Evolutionary conservation across 2,329 filamentous ascomycete genomes (phyloP).

Genomic region (Cercospora sp.): DNA sequence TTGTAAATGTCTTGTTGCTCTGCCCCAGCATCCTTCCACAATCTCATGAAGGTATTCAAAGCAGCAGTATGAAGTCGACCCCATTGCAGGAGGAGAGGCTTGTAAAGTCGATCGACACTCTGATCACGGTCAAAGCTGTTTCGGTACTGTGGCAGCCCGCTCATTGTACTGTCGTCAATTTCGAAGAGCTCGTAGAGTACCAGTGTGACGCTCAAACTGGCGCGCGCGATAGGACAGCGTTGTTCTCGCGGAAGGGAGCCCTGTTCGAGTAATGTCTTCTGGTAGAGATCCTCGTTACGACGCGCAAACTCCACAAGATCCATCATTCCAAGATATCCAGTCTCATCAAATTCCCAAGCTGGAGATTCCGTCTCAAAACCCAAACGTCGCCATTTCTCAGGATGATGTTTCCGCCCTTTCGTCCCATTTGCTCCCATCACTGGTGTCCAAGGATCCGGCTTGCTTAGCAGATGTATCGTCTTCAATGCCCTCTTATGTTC

Average conservation of each 20-base stretch:
- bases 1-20: constrained; percentile 88
- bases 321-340: constrained; percentile 95
- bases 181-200: constrained; percentile 96
- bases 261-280: constrained; percentile 89
- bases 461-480: constrained; percentile 68
- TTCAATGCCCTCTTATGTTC: constrained; percentile 88
- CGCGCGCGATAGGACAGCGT: constrained; percentile 82
- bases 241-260: constrained; percentile 68
- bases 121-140: constrained; percentile 38
- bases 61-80: constrained; percentile 83
- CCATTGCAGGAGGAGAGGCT: constrained; percentile 88
- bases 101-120: constrained; percentile 80
- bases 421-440: constrained; percentile 32
- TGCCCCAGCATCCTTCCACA: constrained; percentile 91
- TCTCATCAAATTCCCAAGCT: constrained; percentile 76
- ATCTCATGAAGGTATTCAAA: constrained; percentile 80
- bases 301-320: constrained; percentile 91
- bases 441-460: constrained; percentile 57
- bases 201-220: constrained; percentile 81
- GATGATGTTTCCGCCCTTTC: constrained; percentile 66
- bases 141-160: constrained; percentile 16
- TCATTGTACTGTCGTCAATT: constrained; percentile 58
- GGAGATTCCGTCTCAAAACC: constrained; percentile 92
- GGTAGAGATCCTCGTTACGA: constrained; percentile 88
- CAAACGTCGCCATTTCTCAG: constrained; percentile 88